Conservation (phyloP, 2,329 filamentous ascomycete genomes). For the Cercospora brassicicola region DNA sequence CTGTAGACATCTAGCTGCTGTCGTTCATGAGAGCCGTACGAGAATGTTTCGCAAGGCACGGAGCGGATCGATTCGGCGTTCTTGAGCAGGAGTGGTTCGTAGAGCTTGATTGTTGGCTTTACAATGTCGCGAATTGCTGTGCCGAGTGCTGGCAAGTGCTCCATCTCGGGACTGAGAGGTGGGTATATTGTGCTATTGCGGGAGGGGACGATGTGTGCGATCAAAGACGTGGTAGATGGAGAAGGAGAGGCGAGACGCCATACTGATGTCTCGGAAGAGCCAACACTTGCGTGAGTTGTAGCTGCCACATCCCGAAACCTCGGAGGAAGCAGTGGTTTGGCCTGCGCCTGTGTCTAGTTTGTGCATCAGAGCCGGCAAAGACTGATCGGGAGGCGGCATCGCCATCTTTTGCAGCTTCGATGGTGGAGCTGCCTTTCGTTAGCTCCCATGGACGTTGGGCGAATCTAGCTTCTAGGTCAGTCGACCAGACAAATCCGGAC, state of each 20-base stretch:
- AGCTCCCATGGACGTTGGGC: background rate
- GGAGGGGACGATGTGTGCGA: background rate
- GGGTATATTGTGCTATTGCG: background rate
- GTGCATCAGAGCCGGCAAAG: background rate
- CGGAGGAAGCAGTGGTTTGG: background rate
- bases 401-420: background rate
- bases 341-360: background rate
- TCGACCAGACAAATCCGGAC: background rate
- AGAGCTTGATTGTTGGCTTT: conserved; percentile 30
- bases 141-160: conserved; percentile 31
- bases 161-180: background rate
- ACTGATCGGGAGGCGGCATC: background rate
- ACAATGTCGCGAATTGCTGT: conserved; percentile 27
- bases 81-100: conserved; percentile 27
- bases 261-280: background rate
- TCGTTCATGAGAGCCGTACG: conserved; percentile 41
- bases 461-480: background rate
- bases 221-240: background rate
- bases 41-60: conserved; percentile 33
- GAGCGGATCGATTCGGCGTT: conserved; percentile 30
- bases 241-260: background rate
- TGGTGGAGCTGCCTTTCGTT: background rate
- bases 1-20: conserved; percentile 46
- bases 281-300: background rate
- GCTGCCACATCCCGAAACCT: background rate